These are phyloP conservation scores for Rutstroemia sp. DNA, from an alignment of 2,329 filamentous ascomycete genomes.

Conservation along the genomic window DNA sequence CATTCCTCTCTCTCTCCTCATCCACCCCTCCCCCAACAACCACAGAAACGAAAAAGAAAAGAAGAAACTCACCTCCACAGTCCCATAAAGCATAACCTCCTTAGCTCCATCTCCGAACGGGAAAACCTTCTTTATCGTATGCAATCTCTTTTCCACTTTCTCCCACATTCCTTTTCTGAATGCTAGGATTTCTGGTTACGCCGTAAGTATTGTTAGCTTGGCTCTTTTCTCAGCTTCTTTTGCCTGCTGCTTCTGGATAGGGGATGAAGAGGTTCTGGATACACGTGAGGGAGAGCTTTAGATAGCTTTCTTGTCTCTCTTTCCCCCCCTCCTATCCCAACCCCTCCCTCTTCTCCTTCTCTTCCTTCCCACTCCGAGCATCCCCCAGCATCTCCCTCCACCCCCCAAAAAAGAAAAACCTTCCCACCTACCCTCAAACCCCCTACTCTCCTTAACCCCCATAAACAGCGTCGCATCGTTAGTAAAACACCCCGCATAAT, in stretches of 20 bases:
- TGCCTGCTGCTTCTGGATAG: no score
- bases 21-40: background rate
- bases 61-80: slow-evolving; percentile 31
- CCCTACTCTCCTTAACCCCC: background rate
- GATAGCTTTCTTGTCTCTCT: no score
- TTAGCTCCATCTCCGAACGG: slow-evolving; percentile 38
- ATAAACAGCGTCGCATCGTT: background rate
- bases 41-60: background rate
- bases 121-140: slow-evolving; percentile 41
- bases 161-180: slow-evolving; percentile 47
- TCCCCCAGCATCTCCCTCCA: background rate
- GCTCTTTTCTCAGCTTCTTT: no score
- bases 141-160: slow-evolving; percentile 39
- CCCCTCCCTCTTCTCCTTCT: background rate
- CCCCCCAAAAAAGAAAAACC: slow-evolving; percentile 17
- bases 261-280: no score
- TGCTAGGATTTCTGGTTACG: slow-evolving; percentile 38
- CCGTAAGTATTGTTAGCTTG: background rate
- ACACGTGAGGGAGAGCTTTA: no score
- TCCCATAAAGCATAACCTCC: slow-evolving; percentile 48
- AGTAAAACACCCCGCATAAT: slow-evolving; percentile 34
- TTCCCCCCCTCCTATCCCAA: background rate
- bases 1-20: background rate
- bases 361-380: background rate
- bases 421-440: slow-evolving; percentile 18